Evolutionary conservation across 2,329 filamentous ascomycete species (phyloP).

Genomic region (Elsinoe perseae): DNA sequence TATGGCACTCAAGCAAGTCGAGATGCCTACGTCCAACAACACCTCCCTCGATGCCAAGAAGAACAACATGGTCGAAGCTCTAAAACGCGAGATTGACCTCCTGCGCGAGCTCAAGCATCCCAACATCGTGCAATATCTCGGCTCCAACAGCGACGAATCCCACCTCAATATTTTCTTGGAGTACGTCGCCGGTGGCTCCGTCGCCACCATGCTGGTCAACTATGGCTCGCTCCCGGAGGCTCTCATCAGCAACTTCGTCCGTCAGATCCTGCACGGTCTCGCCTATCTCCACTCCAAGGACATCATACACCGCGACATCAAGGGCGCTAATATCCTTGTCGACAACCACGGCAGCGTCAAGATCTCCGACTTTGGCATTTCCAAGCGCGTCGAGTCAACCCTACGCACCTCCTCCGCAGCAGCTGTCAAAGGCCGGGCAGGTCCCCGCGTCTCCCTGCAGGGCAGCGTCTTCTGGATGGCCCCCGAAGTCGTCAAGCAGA

Average conservation of each 20-base stretch:
- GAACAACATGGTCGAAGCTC: conserved; percentile 94
- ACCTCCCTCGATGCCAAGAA: conserved; percentile 78
- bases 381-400: conserved; percentile 91
- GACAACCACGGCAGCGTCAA: conserved; percentile 99
- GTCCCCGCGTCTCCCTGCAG: conserved; percentile 70
- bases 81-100: conserved; percentile 93
- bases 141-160: conserved; percentile 82
- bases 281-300: conserved; percentile 89
- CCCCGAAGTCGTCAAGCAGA: conserved; percentile 95
- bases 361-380: conserved; percentile 98
- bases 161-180: conserved; percentile 99
- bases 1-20: conserved; percentile 96
- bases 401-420: conserved; percentile 40
- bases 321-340: conserved; percentile 95
- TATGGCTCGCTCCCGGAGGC: conserved; percentile 93
- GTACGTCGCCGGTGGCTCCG: conserved; percentile 94
- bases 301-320: conserved; percentile 98
- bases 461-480: conserved; percentile 99
- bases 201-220: conserved; percentile 97
- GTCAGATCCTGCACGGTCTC: conserved; percentile 86
- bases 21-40: conserved; percentile 73
- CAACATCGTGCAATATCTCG: conserved; percentile 97
- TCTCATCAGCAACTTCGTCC: conserved; percentile 89
- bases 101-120: conserved; percentile 88
- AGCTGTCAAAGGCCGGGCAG: conserved; percentile 36